Base-by-base conservation (phyloP, 2,329 filamentous ascomycete genomes). In the Apiospora phragmitis region DNA sequence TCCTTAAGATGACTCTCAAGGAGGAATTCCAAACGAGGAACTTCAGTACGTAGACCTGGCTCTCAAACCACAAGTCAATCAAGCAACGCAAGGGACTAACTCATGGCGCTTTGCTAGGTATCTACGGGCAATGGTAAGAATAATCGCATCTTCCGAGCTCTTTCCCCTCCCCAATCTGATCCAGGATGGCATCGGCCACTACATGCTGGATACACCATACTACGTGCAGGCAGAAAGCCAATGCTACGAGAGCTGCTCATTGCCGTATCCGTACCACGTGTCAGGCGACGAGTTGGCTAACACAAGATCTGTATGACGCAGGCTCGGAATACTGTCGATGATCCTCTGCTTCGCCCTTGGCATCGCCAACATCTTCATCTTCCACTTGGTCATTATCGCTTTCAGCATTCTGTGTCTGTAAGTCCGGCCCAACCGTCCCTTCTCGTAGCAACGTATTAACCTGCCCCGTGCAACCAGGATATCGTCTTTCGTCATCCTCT, bases 41-140 rank as follows among this genome's bases (percentile, higher is more conserved):
- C 84, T 93, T 93, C 83, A 93, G 91, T 93, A 86, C 78, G 90
- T 84, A 70, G 29, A 45, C 38, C 41, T 6, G 21, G 18, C 32
- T 11, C 14, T n/a, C 29, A 35, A 69, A 32, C 2, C 29, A 29
- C 67, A 69, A 67, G 62, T 66, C 45, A 69, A 72, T 71, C 67
- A 69, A 73, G 71, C 68, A 72, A 73, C 72, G 69, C 73, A 67
- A 70, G 74, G 68, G 66, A 75, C 82, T 86, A 77, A 85, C 77
- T 47, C n/a, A n/a, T 43, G 69, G 59, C 65, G 67, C 71, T 71
- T 42, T 32, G 71, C 71, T 75, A 93, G 91, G 91, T 83, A 93
- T 93, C 82, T 93, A 93, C 78, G 91, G 89, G 81, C 91, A 93
- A 91, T 93, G 91, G 91, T 93, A 86, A 87, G 89, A 79, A 72